Conservation (phyloP, 106 monocot species). For the Triglochin maritima region DNA sequence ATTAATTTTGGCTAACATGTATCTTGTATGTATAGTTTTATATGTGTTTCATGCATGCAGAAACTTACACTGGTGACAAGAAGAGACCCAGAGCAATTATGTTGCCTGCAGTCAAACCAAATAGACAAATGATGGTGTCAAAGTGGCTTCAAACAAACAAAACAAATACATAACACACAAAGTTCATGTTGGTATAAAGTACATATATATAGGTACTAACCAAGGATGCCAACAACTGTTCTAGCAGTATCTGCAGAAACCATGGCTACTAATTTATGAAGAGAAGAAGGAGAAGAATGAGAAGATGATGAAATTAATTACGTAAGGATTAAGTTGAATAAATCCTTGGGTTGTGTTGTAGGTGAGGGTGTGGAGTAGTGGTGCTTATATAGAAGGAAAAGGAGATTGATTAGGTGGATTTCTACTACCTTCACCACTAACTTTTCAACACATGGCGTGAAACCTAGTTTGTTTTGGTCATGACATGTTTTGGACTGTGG, state of each 20-base stretch:
- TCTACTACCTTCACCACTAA: not conserved
- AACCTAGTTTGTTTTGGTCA: not conserved
- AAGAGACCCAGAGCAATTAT: constrained; percentile 30
- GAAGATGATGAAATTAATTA: not conserved
- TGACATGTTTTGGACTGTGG: constrained; percentile 2
- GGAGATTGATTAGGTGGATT: not conserved
- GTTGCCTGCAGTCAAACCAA: constrained; percentile 30
- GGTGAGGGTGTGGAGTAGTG: not conserved
- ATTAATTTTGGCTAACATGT: no score
- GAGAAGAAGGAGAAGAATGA: not conserved
- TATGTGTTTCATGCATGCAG: no score
- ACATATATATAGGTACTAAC: constrained; percentile 9
- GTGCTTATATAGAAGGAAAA: constrained; percentile 1
- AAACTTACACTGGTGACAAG: constrained; percentile 44
- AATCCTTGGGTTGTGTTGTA: not conserved
- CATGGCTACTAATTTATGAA: constrained; percentile 17
- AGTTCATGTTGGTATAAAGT: not conserved
- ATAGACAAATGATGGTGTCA: not conserved
- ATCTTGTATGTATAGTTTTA: no score
- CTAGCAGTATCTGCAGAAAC: constrained; percentile 28
- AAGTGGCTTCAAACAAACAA: not conserved
- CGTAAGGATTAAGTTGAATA: not conserved
- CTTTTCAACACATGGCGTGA: not conserved
- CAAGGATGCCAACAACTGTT: constrained; percentile 33
- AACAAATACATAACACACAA: not conserved